These are phyloP conservation scores for Candida tropicalis DNA, from an alignment of 1,139 yeast species.

Conservation along the genomic window DNA sequence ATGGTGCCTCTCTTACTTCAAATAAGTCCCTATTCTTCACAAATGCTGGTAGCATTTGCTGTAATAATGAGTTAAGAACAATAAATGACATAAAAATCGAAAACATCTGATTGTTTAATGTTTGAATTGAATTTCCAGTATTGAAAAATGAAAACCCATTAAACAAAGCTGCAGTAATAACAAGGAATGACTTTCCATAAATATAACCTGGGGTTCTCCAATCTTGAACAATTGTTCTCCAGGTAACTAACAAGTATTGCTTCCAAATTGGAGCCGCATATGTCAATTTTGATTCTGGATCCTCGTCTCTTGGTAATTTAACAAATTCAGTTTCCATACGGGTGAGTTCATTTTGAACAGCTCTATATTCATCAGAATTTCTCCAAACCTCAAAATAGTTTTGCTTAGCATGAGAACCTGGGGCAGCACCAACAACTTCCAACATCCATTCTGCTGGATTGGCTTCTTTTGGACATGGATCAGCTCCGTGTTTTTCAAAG, in stretches of 20 bases:
- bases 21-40: constrained; percentile 37
- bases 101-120: constrained; percentile 52
- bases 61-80: constrained; percentile 54
- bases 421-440: constrained; percentile 52
- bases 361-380: constrained; percentile 29
- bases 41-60: constrained; percentile 47
- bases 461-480: constrained; percentile 43
- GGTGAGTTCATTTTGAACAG: constrained; percentile 27
- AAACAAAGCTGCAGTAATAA: constrained; percentile 43
- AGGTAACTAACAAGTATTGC: constrained; percentile 29
- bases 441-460: constrained; percentile 63
- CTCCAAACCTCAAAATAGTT: constrained; percentile 39
- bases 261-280: constrained; percentile 33
- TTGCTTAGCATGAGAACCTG: constrained; percentile 37
- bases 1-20: constrained; percentile 39
- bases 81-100: constrained; percentile 56
- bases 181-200: constrained; percentile 41
- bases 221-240: constrained; percentile 35
- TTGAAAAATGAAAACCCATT: constrained; percentile 50
- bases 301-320: constrained; percentile 27
- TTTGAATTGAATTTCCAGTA: constrained; percentile 35
- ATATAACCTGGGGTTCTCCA: constrained; percentile 50
- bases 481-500: constrained; percentile 56
- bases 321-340: constrained; percentile 34
- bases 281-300: constrained; percentile 23